Base-by-base conservation (phyloP, 2,329 filamentous ascomycete species). In the Colletotrichum sublineola region DNA sequence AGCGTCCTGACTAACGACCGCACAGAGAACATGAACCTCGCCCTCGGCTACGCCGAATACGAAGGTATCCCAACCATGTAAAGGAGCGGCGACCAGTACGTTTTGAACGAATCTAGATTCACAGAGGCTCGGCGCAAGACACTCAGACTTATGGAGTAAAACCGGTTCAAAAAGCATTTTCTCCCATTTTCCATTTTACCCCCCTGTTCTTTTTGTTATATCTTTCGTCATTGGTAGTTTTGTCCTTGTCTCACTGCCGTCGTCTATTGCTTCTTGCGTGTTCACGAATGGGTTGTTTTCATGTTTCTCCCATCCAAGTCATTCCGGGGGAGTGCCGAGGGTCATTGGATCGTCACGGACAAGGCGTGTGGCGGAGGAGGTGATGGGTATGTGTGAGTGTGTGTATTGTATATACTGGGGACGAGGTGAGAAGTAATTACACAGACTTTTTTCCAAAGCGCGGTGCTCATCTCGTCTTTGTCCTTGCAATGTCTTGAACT, bases 11-110 rank as follows among this genome's bases (percentile, higher is more conserved):
- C 58, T 73, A 46, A 71, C 44, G 15, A 29, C 14, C 29, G 24
- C 31, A 75, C 79, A 93, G 91, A 97, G 87, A 97, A 97, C 83
- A 96, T 97, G 94, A 97, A 97, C 83, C 86, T 97, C 71, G 92
- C 94, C n/a, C 88, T 97, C 14, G 94, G 94, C 57, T 97, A 96
- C 80, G 91, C 90, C 57, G 94, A 97, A 84, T 97, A 94, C 79
- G 93, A 97, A 80, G 94, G 94, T 52, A 97, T 97, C 76, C 94
- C 94, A 24, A 79, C 80, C 62, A 84, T 85, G 81, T 85, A 81
- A 77, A 62, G 29, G 20, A 55, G 9, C n/a, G 55, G 24, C 46
- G 33, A 56, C 48, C 56, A 55, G 4, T 36, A 70, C 31, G 44
- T 57, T 44, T 31, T 15, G 67, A 44, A 55, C 61, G 36, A 50